Percentiles rank a stretch among this genome's conserved stretches.
phyloP scores from a whole-genome alignment of 176 grass and related monocot genomes.

The Canna indica region DNA sequence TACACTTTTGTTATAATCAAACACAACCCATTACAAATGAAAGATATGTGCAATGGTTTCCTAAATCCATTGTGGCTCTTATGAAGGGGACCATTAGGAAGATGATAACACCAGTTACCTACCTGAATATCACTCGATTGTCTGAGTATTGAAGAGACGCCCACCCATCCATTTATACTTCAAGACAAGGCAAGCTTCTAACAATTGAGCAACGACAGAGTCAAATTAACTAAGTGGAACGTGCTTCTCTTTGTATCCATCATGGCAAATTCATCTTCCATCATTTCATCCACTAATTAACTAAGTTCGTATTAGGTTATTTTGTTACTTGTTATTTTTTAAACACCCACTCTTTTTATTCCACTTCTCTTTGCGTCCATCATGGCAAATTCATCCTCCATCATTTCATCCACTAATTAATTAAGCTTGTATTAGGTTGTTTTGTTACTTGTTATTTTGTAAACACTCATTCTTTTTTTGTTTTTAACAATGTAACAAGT shows the following conservation, averaged over 20 bases:
- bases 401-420: too few relatives aligned
- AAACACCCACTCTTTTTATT: too few relatives aligned
- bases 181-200: conserved; percentile 25
- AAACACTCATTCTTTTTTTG: too few relatives aligned
- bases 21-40: conserved; percentile 18
- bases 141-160: conserved; percentile 27
- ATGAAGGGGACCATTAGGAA: conserved; percentile 15
- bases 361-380: too few relatives aligned
- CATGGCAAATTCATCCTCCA: too few relatives aligned
- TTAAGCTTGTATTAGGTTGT: too few relatives aligned
- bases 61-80: conserved; percentile 15
- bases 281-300: conserved; percentile 15
- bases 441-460: too few relatives aligned
- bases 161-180: conserved; percentile 36
- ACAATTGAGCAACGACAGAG: conserved; percentile 26
- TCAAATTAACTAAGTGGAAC: conserved; percentile 52
- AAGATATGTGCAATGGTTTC: conserved; percentile 26
- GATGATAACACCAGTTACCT: conserved; percentile 19
- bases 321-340: not conserved
- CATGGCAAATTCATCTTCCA: not conserved
- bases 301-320: too few relatives aligned
- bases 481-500: too few relatives aligned
- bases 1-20: conserved; percentile 46
- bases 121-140: conserved; percentile 39
- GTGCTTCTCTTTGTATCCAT: conserved; percentile 37